Evolutionary conservation across 2,329 filamentous ascomycete genomes (phyloP).

Genomic region (Microascus cirrosus): DNA sequence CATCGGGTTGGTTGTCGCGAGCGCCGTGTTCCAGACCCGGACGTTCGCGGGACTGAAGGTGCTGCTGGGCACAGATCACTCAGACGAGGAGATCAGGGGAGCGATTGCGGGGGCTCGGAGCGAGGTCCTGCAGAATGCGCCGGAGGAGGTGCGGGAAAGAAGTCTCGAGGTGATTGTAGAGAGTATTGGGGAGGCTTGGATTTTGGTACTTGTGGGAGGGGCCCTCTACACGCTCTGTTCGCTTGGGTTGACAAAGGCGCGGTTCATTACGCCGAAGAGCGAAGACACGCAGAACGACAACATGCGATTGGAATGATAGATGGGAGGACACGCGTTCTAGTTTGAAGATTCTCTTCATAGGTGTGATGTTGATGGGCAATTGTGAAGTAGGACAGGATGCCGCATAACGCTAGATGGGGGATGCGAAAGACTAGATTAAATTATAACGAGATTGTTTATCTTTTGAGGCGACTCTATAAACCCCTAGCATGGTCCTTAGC

Average conservation of each 20-base stretch:
- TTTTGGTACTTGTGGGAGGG: background rate
- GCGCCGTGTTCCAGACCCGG: background rate
- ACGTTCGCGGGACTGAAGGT: background rate
- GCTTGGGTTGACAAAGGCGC: background rate
- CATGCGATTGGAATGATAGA: too few relatives aligned
- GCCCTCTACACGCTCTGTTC: background rate
- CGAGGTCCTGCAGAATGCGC: background rate
- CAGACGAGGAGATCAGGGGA: background rate
- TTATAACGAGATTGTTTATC: too few relatives aligned
- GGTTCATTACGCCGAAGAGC: background rate
- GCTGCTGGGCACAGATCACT: background rate
- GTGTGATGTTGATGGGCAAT: too few relatives aligned
- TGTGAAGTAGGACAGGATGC: too few relatives aligned
- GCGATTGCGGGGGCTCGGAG: background rate
- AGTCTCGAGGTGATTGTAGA: background rate
- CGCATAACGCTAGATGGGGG: too few relatives aligned
- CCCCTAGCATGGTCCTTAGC: too few relatives aligned
- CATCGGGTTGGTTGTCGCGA: background rate
- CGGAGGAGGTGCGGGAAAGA: background rate
- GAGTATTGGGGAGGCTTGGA: background rate
- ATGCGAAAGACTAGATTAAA: too few relatives aligned
- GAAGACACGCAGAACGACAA: too few relatives aligned
- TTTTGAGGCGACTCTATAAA: too few relatives aligned
- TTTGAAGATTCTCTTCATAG: too few relatives aligned
- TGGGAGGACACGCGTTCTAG: too few relatives aligned